phyloP scores from a whole-genome alignment of 1,284 basidiomycete genomes.

The Xanthoconium separans region DNA sequence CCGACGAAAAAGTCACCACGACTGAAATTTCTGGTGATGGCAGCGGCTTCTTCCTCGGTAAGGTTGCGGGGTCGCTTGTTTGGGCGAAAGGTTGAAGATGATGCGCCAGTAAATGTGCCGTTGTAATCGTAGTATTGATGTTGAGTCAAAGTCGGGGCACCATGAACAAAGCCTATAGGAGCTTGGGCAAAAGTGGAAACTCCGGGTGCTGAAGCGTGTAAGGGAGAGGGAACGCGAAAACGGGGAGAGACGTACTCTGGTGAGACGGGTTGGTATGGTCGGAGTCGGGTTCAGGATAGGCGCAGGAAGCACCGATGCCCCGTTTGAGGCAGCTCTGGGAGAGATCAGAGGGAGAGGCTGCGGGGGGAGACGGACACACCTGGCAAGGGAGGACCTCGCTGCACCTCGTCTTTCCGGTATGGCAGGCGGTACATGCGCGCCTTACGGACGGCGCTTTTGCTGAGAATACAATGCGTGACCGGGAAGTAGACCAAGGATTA shows the following conservation, averaged over 20 bases:
- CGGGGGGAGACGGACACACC: constrained; percentile 39
- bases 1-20: constrained; percentile 79
- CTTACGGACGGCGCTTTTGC: constrained; percentile 77
- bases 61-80: constrained; percentile 71
- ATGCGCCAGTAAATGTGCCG: constrained; percentile 59
- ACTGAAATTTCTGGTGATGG: constrained; percentile 75
- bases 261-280: constrained; percentile 50
- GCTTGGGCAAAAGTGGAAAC: constrained; percentile 35
- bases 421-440: constrained; percentile 74
- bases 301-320: constrained; percentile 61
- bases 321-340: constrained; percentile 73
- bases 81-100: constrained; percentile 70
- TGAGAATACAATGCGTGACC: constrained; percentile 29
- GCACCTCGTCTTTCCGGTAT: constrained; percentile 75
- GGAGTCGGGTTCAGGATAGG: constrained; percentile 75
- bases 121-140: constrained; percentile 80
- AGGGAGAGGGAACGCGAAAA: constrained; percentile 1
- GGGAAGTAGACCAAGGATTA: constrained; percentile 16
- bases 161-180: constrained; percentile 36
- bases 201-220: constrained; percentile 29
- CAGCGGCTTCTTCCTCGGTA: constrained; percentile 76
- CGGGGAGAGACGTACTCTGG: constrained; percentile 27
- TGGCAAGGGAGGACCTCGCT: constrained; percentile 77
- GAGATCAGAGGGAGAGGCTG: constrained; percentile 7
- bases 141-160: constrained; percentile 54